Evolutionary conservation across 768 basidiomycete species (phyloP).

Genomic region (Suillus occidentalis): DNA sequence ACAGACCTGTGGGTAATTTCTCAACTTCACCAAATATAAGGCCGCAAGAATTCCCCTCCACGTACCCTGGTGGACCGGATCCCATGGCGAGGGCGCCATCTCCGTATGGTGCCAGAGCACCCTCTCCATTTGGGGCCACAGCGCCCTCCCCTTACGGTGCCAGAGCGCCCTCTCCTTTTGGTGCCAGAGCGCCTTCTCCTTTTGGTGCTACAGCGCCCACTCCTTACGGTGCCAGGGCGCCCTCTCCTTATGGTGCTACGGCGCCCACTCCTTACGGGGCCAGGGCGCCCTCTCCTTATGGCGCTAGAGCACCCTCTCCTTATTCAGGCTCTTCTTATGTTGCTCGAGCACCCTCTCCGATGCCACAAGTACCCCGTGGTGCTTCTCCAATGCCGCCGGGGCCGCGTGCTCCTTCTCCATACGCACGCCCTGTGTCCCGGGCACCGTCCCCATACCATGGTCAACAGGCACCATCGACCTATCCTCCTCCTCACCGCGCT

Average conservation of each 20-base stretch:
- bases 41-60: conserved; percentile 44
- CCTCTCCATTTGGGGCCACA: conserved; percentile 2
- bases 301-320: conserved; percentile 24
- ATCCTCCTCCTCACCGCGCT: conserved; percentile 19
- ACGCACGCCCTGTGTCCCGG: conserved; percentile 21
- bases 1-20: conserved; percentile 33
- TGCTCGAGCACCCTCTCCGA: conserved; percentile 14
- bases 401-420: conserved; percentile 19
- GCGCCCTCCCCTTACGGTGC: conserved; percentile 7
- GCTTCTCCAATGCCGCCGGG: conserved; percentile 33
- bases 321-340: conserved; percentile 31
- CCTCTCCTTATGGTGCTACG: conserved; percentile 31
- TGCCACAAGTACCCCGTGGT: conserved; percentile 28
- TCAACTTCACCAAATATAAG: conserved; percentile 49
- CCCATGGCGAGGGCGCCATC: conserved; percentile 33
- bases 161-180: not conserved
- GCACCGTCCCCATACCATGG: conserved; percentile 30
- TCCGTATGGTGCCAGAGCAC: conserved; percentile 27
- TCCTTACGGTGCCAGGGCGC: not conserved
- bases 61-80: conserved; percentile 39
- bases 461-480: conserved; percentile 1
- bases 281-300: conserved; percentile 29
- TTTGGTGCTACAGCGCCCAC: not conserved
- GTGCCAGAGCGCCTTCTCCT: conserved; percentile 5
- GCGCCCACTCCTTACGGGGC: conserved; percentile 28